Conservation (phyloP, 768 basidiomycete genomes). For the Exidia glandulosa region DNA sequence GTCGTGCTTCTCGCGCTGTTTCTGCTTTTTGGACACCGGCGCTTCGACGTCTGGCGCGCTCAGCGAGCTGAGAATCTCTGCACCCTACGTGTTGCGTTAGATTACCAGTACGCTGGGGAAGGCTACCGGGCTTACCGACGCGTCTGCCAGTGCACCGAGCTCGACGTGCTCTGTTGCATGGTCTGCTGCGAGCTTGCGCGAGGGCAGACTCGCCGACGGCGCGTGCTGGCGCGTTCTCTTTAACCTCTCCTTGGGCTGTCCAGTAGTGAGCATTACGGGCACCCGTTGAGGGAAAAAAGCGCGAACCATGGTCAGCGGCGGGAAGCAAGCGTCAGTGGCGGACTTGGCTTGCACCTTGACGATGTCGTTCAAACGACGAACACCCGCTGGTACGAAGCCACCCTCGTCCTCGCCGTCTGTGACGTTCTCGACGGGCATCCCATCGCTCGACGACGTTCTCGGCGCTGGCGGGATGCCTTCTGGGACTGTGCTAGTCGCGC, state of each 20-base stretch:
- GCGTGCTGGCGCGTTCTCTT: neutral
- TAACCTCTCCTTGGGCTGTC: neutral
- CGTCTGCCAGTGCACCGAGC: neutral
- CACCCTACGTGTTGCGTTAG: conserved; percentile 28
- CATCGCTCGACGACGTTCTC: conserved; percentile 89
- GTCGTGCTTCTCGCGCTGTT: conserved; percentile 52
- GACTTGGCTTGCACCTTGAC: neutral
- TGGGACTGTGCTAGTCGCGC: conserved; percentile 57
- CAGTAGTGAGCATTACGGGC: neutral
- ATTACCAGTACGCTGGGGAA: neutral
- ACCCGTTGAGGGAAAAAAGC: neutral
- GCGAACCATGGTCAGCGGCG: neutral
- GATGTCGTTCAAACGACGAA: neutral
- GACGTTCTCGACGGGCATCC: conserved; percentile 68
- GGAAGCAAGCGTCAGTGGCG: neutral
- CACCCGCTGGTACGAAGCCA: neutral
- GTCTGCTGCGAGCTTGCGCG: neutral
- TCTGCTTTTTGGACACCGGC: conserved; percentile 50
- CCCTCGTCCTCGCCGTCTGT: conserved; percentile 16
- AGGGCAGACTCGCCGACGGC: neutral
- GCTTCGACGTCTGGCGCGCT: conserved; percentile 9
- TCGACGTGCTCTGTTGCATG: conserved; percentile 1
- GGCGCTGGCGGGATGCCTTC: conserved; percentile 78
- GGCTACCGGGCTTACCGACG: neutral
- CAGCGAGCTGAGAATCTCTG: conserved; percentile 32